Conservation (phyloP, 2,329 filamentous ascomycete species). For the Tolypocladium pustulatum region DNA sequence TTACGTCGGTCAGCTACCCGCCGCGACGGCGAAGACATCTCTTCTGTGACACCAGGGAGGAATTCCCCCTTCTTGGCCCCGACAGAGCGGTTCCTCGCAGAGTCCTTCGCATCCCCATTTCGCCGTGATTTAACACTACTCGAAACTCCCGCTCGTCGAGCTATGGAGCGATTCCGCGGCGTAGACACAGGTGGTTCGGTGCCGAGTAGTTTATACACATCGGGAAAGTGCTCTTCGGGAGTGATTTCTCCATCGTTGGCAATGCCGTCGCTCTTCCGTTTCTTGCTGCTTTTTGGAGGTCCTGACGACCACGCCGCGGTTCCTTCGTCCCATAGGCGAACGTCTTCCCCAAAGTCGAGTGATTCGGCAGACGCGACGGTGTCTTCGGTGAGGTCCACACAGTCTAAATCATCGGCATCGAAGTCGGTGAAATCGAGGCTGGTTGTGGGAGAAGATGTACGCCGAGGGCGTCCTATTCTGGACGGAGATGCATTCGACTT, state of each 20-base stretch:
- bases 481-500: constrained; percentile 13
- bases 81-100: not conserved
- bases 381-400: constrained; percentile 30
- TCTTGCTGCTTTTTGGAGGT: constrained; percentile 30
- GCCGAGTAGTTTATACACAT: constrained; percentile 39
- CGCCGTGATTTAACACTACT: constrained; percentile 9
- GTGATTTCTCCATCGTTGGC: constrained; percentile 20
- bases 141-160: constrained; percentile 9
- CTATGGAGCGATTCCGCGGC: constrained; percentile 15
- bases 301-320: constrained; percentile 27
- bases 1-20: constrained; percentile 6
- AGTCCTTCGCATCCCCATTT: constrained; percentile 8
- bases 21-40: constrained; percentile 17
- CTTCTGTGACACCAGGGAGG: constrained; percentile 9
- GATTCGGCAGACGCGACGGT: constrained; percentile 22
- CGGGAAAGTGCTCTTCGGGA: constrained; percentile 38
- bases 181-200: constrained; percentile 26
- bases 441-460: constrained; percentile 7
- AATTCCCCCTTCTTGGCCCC: not conserved
- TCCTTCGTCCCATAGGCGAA: constrained; percentile 32
- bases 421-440: constrained; percentile 24
- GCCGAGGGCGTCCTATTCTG: constrained; percentile 12
- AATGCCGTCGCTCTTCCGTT: constrained; percentile 42
- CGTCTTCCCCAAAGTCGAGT: constrained; percentile 23
- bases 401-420: constrained; percentile 23